These are phyloP conservation scores for Hypomontagnella submonticulosa DNA, from an alignment of 495 filamentous ascomycete genomes.

Conservation along the genomic window DNA sequence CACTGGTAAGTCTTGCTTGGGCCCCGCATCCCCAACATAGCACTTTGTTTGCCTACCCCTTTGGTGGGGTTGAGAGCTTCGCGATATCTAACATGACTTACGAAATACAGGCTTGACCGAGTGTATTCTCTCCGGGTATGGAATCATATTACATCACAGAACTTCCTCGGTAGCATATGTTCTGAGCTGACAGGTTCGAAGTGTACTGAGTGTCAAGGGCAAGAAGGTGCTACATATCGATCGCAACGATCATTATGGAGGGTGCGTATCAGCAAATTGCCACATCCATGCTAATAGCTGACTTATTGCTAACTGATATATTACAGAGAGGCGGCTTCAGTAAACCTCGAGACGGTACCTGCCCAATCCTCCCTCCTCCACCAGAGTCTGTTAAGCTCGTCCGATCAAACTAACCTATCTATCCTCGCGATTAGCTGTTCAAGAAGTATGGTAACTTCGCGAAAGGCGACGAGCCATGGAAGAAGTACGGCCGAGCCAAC, in stretches of 20 bases:
- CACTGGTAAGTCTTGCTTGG: constrained; percentile 72
- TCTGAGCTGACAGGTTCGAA: constrained; percentile 49
- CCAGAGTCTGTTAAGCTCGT: not conserved
- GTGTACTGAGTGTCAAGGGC: constrained; percentile 97
- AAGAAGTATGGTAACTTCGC: constrained; percentile 89
- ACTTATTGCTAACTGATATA: not conserved
- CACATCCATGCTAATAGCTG: constrained; percentile 1
- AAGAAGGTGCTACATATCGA: constrained; percentile 99
- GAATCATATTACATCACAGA: constrained; percentile 26
- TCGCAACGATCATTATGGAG: constrained; percentile 98
- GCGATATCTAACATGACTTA: constrained; percentile 23
- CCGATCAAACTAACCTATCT: constrained; percentile 42
- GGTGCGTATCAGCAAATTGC: constrained; percentile 66
- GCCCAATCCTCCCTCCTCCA: constrained; percentile 32
- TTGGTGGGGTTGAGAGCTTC: constrained; percentile 29
- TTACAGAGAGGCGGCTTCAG: constrained; percentile 85
- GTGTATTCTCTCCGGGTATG: constrained; percentile 96
- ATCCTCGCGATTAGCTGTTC: constrained; percentile 74
- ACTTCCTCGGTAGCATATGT: not conserved
- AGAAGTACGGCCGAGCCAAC: constrained; percentile 94
- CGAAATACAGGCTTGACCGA: constrained; percentile 84
- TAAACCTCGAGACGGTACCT: constrained; percentile 91
- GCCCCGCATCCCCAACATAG: constrained; percentile 52
- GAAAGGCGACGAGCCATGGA: constrained; percentile 91
- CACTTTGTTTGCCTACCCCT: constrained; percentile 16